Conservation (phyloP, 1,284 basidiomycete genomes). For the Pseudozyma sp. region DNA sequence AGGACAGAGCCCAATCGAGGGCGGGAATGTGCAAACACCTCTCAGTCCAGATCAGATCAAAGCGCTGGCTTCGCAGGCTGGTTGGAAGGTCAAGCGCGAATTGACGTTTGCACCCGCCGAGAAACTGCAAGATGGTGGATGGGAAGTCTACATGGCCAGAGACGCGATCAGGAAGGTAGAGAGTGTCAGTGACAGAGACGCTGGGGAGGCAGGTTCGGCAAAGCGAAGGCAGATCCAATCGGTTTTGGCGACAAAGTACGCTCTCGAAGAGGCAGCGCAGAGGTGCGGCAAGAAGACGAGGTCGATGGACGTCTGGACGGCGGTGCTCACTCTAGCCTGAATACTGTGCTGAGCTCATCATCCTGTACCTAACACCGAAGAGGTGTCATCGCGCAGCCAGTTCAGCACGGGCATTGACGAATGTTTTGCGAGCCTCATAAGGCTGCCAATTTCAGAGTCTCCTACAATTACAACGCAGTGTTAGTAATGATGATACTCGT, state of each 20-base stretch:
- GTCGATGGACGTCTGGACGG: constrained; percentile 42
- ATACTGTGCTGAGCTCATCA: not conserved
- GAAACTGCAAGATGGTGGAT: constrained; percentile 25
- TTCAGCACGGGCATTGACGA: too few species aligned
- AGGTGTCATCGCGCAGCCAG: too few species aligned
- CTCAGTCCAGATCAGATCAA: constrained; percentile 24
- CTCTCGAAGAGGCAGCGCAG: constrained; percentile 15
- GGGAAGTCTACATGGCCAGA: constrained; percentile 26
- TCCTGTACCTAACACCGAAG: too few species aligned
- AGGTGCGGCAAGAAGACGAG: constrained; percentile 10
- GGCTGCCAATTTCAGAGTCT: too few species aligned
- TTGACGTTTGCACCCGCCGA: constrained; percentile 15
- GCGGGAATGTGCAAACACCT: constrained; percentile 14
- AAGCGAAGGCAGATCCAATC: constrained; percentile 11
- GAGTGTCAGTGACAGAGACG: not conserved
- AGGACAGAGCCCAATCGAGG: constrained; percentile 17
- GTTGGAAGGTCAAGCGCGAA: constrained; percentile 19
- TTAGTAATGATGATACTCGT: not conserved
- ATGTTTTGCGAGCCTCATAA: too few species aligned
- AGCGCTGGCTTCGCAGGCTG: constrained; percentile 7
- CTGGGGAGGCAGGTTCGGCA: not conserved
- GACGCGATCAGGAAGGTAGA: constrained; percentile 11
- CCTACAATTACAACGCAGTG: not conserved
- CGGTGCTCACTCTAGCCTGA: constrained; percentile 15
- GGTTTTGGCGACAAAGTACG: constrained; percentile 22